Conservation (phyloP, 352 stramenopile species). For the Phytophthora fragariaefolia region DNA sequence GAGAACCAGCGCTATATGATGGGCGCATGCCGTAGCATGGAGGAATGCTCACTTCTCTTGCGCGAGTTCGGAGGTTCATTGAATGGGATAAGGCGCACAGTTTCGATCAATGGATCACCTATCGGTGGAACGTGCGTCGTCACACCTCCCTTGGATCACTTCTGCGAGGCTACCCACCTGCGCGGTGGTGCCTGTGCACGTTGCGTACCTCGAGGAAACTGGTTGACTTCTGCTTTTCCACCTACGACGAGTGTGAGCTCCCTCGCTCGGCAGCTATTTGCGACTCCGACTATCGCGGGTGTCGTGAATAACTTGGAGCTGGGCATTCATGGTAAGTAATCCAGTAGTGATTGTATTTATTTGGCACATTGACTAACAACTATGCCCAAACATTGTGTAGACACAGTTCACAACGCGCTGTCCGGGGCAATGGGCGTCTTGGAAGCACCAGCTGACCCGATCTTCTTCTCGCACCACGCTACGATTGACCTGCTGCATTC, state of each 20-base stretch:
- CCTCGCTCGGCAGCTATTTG: conserved; percentile 77
- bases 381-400: conserved; percentile 33
- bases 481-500: conserved; percentile 86
- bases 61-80: conserved; percentile 72
- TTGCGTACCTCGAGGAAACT: conserved; percentile 80
- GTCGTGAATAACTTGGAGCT: conserved; percentile 77
- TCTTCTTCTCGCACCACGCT: conserved; percentile 90
- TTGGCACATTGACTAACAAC: conserved; percentile 10
- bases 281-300: conserved; percentile 62
- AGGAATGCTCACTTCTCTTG: conserved; percentile 77
- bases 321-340: conserved; percentile 75
- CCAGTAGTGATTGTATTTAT: neutral
- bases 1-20: conserved; percentile 77
- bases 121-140: conserved; percentile 66
- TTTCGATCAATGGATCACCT: conserved; percentile 76
- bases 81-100: conserved; percentile 33
- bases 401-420: conserved; percentile 84
- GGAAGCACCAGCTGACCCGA: conserved; percentile 80
- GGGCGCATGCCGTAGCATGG: conserved; percentile 69
- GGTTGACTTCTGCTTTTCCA: conserved; percentile 59
- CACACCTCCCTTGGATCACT: conserved; percentile 62
- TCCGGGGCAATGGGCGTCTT: conserved; percentile 72
- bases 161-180: conserved; percentile 74
- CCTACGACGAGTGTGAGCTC: conserved; percentile 77
- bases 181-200: conserved; percentile 43